These are phyloP conservation scores for Cucumis cinereus DNA, from an alignment of 306 rosid species.

Conservation along the genomic window DNA sequence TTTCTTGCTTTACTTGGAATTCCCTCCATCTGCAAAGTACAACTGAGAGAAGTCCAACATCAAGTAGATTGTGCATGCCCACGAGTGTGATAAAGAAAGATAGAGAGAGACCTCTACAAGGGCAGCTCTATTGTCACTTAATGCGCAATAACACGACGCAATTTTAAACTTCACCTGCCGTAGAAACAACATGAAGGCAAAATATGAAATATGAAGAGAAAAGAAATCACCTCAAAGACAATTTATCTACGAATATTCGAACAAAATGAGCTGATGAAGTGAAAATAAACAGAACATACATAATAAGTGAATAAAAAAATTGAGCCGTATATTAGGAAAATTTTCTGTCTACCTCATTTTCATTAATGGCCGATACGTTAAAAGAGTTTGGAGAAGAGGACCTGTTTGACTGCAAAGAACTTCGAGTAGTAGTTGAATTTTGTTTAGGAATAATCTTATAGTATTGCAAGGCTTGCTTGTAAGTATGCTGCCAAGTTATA, in stretches of 20 bases:
- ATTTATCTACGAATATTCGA: not conserved
- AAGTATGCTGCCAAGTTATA: conserved; percentile 49
- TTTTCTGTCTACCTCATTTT: conserved; percentile 60
- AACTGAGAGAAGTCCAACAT: conserved; percentile 1
- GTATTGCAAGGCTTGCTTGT: conserved; percentile 80
- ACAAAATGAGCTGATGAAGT: not conserved
- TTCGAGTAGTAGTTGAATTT: conserved; percentile 42
- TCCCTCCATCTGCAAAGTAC: conserved; percentile 76
- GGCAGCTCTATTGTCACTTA: conserved; percentile 78
- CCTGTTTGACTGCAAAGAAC: conserved; percentile 59
- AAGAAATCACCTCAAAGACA: not conserved
- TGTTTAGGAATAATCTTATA: conserved; percentile 71
- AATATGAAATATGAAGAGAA: conserved; percentile 3
- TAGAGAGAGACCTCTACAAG: conserved; percentile 54
- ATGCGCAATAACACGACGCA: conserved; percentile 62
- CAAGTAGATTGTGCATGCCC: not conserved
- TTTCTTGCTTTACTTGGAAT: conserved; percentile 77
- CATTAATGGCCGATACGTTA: conserved; percentile 59
- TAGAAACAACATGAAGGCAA: conserved; percentile 1
- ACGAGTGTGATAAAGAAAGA: not conserved
- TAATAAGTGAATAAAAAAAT: conserved; percentile 1
- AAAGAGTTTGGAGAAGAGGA: conserved; percentile 83
- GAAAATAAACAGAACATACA: not conserved
- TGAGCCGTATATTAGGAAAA: not conserved
- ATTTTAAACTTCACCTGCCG: conserved; percentile 89